These are phyloP conservation scores for Agrostemma githago DNA, from an alignment of 148 eudicot genomes.

Conservation along the genomic window DNA sequence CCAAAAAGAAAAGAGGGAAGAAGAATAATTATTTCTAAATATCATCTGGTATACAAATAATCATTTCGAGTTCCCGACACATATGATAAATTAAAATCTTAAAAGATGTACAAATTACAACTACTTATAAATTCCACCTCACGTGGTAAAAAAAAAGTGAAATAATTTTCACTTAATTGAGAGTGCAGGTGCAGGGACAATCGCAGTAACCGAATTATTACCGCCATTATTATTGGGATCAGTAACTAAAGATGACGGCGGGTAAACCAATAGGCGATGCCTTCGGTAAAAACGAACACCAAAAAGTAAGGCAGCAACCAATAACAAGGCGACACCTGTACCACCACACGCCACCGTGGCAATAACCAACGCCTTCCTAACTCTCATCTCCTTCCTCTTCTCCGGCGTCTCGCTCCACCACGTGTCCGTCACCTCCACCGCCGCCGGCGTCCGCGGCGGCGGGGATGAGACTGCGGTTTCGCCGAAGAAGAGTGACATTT, in stretches of 20 bases:
- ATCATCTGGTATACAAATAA: no score
- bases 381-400: slow-evolving; percentile 11
- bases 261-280: background rate
- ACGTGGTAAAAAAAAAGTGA: background rate
- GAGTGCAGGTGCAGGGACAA: slow-evolving; percentile 1
- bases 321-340: slow-evolving; percentile 29
- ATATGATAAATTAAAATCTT: background rate
- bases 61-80: background rate
- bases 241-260: background rate
- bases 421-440: slow-evolving; percentile 10
- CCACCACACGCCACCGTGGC: slow-evolving; percentile 39
- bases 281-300: slow-evolving; percentile 17
- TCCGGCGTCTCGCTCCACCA: slow-evolving; percentile 21
- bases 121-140: background rate
- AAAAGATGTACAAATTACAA: background rate
- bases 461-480: background rate
- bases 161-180: background rate
- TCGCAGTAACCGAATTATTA: slow-evolving; percentile 2
- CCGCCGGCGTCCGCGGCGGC: background rate
- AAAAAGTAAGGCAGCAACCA: slow-evolving; percentile 28
- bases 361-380: slow-evolving; percentile 24
- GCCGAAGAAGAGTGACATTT: slow-evolving; percentile 25
- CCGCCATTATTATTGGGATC: background rate
- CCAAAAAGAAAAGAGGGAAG: no score
- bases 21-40: no score